A percentile compares a stretch with the other conserved stretches of the same genome.
Conservation (phyloP, 495 filamentous ascomycete genomes). For the Choiromyces venosus region DNA sequence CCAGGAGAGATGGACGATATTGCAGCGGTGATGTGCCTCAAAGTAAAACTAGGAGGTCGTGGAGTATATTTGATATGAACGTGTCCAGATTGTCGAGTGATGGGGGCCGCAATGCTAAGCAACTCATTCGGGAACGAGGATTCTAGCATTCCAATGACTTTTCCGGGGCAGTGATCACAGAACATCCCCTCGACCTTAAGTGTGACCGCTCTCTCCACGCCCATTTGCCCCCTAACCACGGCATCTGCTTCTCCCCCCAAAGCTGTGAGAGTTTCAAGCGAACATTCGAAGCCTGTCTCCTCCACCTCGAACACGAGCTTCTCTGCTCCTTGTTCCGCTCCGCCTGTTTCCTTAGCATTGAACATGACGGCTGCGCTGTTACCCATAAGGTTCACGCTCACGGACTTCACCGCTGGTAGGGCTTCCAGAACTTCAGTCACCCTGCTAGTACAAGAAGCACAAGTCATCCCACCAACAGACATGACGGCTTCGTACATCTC, state of each 20-base stretch:
- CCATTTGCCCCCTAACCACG: slow-evolving; percentile 21
- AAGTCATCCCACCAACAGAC: slow-evolving; percentile 79
- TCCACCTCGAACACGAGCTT: slow-evolving; percentile 67
- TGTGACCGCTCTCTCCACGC: slow-evolving; percentile 19
- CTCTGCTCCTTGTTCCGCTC: slow-evolving; percentile 45
- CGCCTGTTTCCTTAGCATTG: slow-evolving; percentile 47
- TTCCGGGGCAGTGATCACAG: slow-evolving; percentile 73
- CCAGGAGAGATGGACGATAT: slow-evolving; percentile 60
- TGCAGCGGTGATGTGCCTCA: slow-evolving; percentile 64
- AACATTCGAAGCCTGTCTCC: slow-evolving; percentile 71
- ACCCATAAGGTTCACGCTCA: slow-evolving; percentile 64
- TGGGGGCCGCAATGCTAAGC: slow-evolving; percentile 49
- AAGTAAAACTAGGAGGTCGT: slow-evolving; percentile 61
- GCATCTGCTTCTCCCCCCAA: slow-evolving; percentile 25
- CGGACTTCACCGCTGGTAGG: slow-evolving; percentile 57
- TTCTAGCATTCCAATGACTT: slow-evolving; percentile 53
- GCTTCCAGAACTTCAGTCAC: slow-evolving; percentile 62
- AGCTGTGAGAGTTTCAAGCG: slow-evolving; percentile 51
- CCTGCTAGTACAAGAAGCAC: slow-evolving; percentile 63
- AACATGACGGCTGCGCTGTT: slow-evolving; percentile 68
- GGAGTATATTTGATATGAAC: slow-evolving; percentile 68
- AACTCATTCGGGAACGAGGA: slow-evolving; percentile 45
- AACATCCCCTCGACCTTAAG: slow-evolving; percentile 69
- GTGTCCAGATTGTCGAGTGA: slow-evolving; percentile 57
- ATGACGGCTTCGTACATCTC: slow-evolving; percentile 50